phyloP scores from a whole-genome alignment of 1,139 yeast species.

The Candida sanyaensis region DNA sequence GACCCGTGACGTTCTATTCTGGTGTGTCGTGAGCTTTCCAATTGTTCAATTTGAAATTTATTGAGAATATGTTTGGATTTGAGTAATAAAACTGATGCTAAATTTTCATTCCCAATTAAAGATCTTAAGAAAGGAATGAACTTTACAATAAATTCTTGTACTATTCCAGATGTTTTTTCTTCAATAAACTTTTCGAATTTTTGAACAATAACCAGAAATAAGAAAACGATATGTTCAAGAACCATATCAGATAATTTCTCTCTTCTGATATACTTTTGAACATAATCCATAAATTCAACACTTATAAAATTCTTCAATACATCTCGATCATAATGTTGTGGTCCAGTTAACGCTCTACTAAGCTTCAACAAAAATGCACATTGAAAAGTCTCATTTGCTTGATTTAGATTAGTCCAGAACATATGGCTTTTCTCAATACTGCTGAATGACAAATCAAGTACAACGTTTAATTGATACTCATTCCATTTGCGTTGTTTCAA shows the following conservation, averaged over 20 bases:
- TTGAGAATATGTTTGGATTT: conserved; percentile 9
- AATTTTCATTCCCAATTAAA: conserved; percentile 1
- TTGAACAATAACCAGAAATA: conserved; percentile 9
- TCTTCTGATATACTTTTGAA: conserved; percentile 5
- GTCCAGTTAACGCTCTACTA: conserved; percentile 2
- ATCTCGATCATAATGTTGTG: conserved; percentile 9
- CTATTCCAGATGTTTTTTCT: conserved; percentile 6
- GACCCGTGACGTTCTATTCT: conserved; percentile 4
- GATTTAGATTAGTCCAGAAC: conserved; percentile 10
- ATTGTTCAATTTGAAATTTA: conserved; percentile 8
- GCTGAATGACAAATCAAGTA: conserved; percentile 11
- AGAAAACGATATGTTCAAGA: conserved; percentile 8
- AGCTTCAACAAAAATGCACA: conserved; percentile 8
- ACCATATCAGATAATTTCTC: conserved; percentile 1
- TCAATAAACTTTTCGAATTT: conserved; percentile 7
- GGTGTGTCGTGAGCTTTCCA: not conserved
- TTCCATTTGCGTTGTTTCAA: conserved; percentile 4
- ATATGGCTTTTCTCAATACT: conserved; percentile 6
- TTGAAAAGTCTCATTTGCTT: conserved; percentile 4
- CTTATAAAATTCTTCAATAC: conserved; percentile 7
- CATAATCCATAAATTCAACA: conserved; percentile 8
- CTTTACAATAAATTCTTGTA: conserved; percentile 9
- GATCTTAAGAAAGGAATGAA: conserved; percentile 9
- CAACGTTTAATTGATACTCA: conserved; percentile 6
- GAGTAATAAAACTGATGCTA: conserved; percentile 7